Base-by-base conservation (phyloP, 129 eudicot species). In the Gnaphalium uliginosum region DNA sequence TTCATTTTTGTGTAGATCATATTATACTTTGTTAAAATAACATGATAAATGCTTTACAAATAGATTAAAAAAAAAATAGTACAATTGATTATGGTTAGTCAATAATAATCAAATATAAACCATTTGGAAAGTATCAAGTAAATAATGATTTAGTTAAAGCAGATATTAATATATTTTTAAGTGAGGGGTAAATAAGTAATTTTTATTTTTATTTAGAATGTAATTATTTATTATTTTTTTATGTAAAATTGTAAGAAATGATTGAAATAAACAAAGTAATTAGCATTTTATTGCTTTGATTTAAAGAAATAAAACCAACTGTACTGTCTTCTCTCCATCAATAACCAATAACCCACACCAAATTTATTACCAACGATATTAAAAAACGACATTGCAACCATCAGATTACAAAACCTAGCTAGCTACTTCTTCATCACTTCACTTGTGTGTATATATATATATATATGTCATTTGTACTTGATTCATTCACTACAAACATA, bases 381-480 rank as follows among this genome's bases (percentile, higher is more conserved):
- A 43, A 85, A n/a, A 78, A 83, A 72, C 57, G 92, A 90, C 96
- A 79, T 79, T 0, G 46, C 85, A 81, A 32, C 88, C 22, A 70
- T 81, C 68, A 6, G 22, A 72, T 46, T 37, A 26, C 24, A 19
- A 66, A 24, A n/a, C n/a, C n/a, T n/a, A n/a, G n/a, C 78, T 30
- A n/a, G n/a, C n/a, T 22, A 32, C 23, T 15, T 43, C 11, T 43
- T 13, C 8, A 43, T 69, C 32, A 77, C 71, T 43, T 69, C 26
- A 77, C 68, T 41, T 35, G 26, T 66, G 54, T 62, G 22, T 18
- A 6, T 22, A 56, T 86, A 90, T 90, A 90, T 81, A 90, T 88
- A 73, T 69, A 14, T 63, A 35, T 54, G 25, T 73, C 83, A 66
- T 30, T 54, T 41, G 21, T 67, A 37, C 66, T 63, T 73, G 26